A percentile compares a stretch with the other conserved stretches of the same genome.
These are phyloP conservation scores for Alternaria sp. DNA, from an alignment of 2,329 filamentous ascomycete genomes.

Conservation along the genomic window DNA sequence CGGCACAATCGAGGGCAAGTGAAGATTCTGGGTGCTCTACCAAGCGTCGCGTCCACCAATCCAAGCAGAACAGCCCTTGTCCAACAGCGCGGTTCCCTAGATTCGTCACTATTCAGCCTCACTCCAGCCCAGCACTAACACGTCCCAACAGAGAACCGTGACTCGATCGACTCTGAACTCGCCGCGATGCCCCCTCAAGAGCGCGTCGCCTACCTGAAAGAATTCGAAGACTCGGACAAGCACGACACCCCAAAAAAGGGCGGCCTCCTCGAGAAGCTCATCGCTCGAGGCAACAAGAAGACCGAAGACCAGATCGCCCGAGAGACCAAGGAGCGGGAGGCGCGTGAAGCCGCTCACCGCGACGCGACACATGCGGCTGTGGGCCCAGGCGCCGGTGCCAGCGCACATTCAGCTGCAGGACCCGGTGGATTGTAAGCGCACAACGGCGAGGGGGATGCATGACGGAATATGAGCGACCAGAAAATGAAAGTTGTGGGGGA, in stretches of 20 bases:
- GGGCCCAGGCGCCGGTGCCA: conserved; percentile 28
- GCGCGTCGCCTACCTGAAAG: conserved; percentile 47
- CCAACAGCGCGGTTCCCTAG: neutral
- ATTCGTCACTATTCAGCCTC: neutral
- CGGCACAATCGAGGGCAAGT: conserved; percentile 34
- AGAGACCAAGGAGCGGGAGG: conserved; percentile 38
- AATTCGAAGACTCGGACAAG: conserved; percentile 49
- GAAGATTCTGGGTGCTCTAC: neutral
- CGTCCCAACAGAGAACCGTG: conserved; percentile 37
- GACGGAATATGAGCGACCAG: conserved; percentile 2
- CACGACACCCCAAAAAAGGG: conserved; percentile 45
- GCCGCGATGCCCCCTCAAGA: conserved; percentile 45
- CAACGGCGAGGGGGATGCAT: neutral
- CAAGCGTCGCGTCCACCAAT: neutral
- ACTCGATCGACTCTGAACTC: conserved; percentile 46
- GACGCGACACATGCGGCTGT: conserved; percentile 25
- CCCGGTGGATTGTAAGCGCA: conserved; percentile 21
- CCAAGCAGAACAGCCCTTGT: neutral
- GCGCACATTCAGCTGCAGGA: conserved; percentile 28
- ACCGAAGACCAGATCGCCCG: conserved; percentile 46
- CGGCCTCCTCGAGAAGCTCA: conserved; percentile 45
- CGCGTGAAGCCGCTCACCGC: conserved; percentile 20
- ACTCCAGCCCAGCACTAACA: conserved; percentile 1
- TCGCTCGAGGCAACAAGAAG: conserved; percentile 47
- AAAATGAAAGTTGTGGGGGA: neutral